phyloP scores from a whole-genome alignment of 176 grass and related monocot species.

The Cenchrus fungigraminus region DNA sequence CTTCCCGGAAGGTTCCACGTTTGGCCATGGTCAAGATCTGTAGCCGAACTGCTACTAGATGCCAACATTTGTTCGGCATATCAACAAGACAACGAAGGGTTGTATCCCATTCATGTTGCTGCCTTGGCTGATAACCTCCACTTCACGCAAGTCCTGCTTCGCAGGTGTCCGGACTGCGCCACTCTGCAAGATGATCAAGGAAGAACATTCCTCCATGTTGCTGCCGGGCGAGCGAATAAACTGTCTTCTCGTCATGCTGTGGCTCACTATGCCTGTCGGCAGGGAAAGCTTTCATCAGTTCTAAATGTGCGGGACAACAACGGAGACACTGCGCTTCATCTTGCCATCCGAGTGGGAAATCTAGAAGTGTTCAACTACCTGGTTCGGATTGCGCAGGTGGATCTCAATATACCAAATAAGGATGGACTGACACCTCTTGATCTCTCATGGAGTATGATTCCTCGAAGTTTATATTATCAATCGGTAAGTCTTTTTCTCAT shows the following conservation, averaged over 20 bases:
- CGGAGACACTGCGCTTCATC: not conserved
- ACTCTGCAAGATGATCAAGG: slow-evolving; percentile 15
- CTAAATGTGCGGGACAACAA: not conserved
- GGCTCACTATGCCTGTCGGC: not conserved
- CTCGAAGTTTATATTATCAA: not conserved
- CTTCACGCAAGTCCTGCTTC: not conserved
- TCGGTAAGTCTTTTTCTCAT: not conserved
- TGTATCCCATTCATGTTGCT: not conserved
- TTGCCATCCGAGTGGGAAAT: not conserved
- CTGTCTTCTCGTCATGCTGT: not conserved
- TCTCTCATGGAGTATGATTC: not conserved
- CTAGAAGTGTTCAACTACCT: not conserved
- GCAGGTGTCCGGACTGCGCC: slow-evolving; percentile 12
- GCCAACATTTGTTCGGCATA: not conserved
- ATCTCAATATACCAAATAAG: not conserved
- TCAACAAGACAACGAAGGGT: not conserved
- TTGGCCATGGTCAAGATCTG: not conserved
- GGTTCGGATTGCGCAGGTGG: not conserved
- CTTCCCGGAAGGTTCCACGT: not conserved
- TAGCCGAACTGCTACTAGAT: not conserved
- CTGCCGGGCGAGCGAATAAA: not conserved
- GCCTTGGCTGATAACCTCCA: not conserved
- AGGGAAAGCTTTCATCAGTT: not conserved
- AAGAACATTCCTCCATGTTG: slow-evolving; percentile 38
- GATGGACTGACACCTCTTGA: slow-evolving; percentile 3